Evolutionary conservation across 2,329 filamentous ascomycete species (phyloP).

Genomic region (Fusarium torulosum): DNA sequence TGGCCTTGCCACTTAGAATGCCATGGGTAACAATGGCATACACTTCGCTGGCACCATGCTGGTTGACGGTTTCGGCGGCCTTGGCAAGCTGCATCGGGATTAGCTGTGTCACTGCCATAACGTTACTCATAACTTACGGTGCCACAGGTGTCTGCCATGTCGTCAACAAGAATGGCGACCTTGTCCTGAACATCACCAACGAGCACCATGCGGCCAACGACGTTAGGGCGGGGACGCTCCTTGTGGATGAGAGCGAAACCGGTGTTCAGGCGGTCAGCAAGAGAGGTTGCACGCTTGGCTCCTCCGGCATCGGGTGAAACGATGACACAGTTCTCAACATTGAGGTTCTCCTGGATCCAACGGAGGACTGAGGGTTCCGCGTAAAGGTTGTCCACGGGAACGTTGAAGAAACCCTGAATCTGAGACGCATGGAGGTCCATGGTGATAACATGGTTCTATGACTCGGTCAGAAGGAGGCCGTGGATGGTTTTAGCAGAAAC

Average conservation of each 20-base stretch:
- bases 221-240: slow-evolving; percentile 86
- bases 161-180: slow-evolving; percentile 94
- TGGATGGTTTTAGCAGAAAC: slow-evolving; percentile 28
- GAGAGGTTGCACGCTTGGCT: slow-evolving; percentile 92
- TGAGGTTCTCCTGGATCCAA: slow-evolving; percentile 90
- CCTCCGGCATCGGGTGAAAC: slow-evolving; percentile 96
- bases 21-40: slow-evolving; percentile 97
- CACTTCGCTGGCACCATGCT: slow-evolving; percentile 87
- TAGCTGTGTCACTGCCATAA: slow-evolving; percentile 10
- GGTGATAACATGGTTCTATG: slow-evolving; percentile 76
- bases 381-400: slow-evolving; percentile 82
- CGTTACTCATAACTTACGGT: slow-evolving; percentile 61
- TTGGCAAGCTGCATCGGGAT: slow-evolving; percentile 67
- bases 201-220: slow-evolving; percentile 92
- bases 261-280: slow-evolving; percentile 90
- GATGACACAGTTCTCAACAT: slow-evolving; percentile 87
- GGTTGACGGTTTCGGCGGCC: slow-evolving; percentile 88
- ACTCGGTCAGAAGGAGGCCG: slow-evolving; percentile 15
- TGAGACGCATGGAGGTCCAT: slow-evolving; percentile 96
- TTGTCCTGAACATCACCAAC: slow-evolving; percentile 93
- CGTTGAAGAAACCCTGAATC: slow-evolving; percentile 96
- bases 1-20: slow-evolving; percentile 88
- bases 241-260: slow-evolving; percentile 97
- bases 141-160: slow-evolving; percentile 97
- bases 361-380: slow-evolving; percentile 92